Evolutionary conservation across 495 filamentous ascomycete species (phyloP), one percentile per base, ranked within the genome.

Genomic region (Trichoderma reesei): DNA sequence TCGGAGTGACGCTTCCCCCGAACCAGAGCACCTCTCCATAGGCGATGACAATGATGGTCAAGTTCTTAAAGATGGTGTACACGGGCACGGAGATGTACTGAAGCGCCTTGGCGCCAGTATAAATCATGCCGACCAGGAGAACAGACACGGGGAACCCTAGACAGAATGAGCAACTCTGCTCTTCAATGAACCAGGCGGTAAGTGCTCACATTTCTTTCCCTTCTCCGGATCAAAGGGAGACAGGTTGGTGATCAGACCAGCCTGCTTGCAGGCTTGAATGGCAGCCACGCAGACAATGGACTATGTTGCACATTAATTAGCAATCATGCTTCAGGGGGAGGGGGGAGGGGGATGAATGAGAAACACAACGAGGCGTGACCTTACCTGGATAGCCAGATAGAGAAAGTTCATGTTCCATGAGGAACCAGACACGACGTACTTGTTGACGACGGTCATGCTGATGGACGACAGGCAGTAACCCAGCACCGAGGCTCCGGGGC

Each of bases 1-100:
- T 85, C 14, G 85, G 80, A 41, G 89, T 90, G 46, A 99, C 94
- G 46, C 89, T 91, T 72, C 94, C 94, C 66, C 94, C 94, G 72
- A 99, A 99, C 94, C 94, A 99, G 64, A 99, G 82, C 36, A 99
- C 94, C 79, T 99, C 94, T 65, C 94, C 94, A 71, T 99, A 99
- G 61, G 94, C 94, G 71, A 98, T 98, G 41, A 98, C 85, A 69
- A 99, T 99, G 75, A 94, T 99, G 61, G 94, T 98, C 80, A 99
- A 75, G 75, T 99, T 99, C 83, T 99, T 99, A 85, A 99, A 99
- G 75, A 99, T 99, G 61, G 94, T 99, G 79, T 99, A 99, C 4
- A 99, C 94, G 13, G 94, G 94, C 62, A 99, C 96, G 18, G 91
- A 96, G 65, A 99, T 88, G 78, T 86, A 98, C 75, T 97, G 92